Conservation (phyloP, 192 early-diverging fungal species). For the Coemansia sp. region DNA sequence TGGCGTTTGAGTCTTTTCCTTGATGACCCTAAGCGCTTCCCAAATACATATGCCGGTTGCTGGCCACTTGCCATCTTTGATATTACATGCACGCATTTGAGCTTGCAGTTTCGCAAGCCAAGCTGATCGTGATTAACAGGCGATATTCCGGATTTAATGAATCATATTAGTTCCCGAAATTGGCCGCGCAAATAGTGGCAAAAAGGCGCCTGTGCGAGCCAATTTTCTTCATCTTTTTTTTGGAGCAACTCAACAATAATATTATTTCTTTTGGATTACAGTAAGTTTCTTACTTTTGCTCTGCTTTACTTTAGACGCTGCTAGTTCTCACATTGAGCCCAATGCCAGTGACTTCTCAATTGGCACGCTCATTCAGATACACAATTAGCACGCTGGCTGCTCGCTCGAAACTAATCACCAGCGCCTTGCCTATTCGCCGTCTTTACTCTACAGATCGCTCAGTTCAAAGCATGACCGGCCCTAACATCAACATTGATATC, state of each 20-base stretch:
- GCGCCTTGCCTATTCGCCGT: neutral
- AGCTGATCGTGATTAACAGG: neutral
- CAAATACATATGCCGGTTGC: no score
- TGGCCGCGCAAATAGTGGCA: no score
- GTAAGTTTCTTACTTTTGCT: slow-evolving; percentile 4
- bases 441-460: slow-evolving; percentile 25
- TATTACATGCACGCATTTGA: no score
- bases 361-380: neutral
- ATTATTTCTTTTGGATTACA: slow-evolving; percentile 13
- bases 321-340: neutral
- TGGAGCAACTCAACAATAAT: neutral
- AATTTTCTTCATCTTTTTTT: neutral
- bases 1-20: no score
- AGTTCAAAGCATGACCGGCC: slow-evolving; percentile 28
- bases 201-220: no score
- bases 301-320: neutral
- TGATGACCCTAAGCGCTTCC: no score
- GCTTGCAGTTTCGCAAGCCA: no score
- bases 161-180: neutral
- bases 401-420: slow-evolving; percentile 7
- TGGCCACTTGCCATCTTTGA: no score
- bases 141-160: no score
- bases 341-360: slow-evolving; percentile 8
- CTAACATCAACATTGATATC: slow-evolving; percentile 61
- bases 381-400: neutral